These are phyloP conservation scores for Fusarium brachygibbosum DNA, from an alignment of 2,329 filamentous ascomycete genomes.

Conservation along the genomic window DNA sequence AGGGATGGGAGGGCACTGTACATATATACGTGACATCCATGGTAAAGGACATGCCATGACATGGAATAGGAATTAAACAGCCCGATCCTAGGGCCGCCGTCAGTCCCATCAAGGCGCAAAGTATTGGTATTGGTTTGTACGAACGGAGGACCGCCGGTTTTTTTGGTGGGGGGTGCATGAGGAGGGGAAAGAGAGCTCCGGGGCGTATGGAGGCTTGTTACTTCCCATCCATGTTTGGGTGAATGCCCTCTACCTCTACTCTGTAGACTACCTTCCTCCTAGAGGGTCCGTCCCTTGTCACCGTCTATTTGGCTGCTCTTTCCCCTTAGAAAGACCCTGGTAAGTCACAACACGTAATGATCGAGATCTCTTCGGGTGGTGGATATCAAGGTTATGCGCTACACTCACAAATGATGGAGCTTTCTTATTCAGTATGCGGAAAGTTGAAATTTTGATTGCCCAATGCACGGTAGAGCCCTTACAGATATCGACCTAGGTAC, in stretches of 20 bases:
- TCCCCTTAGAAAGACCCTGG: slow-evolving; percentile 25
- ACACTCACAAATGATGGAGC: slow-evolving; percentile 21
- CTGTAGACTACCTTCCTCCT: background rate
- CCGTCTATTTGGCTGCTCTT: slow-evolving; percentile 13
- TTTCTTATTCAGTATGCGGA: slow-evolving; percentile 29
- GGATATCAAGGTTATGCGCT: slow-evolving; percentile 35
- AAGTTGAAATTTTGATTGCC: slow-evolving; percentile 27
- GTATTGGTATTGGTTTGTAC: slow-evolving; percentile 23
- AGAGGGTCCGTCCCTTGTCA: slow-evolving; percentile 22
- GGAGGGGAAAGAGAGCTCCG: slow-evolving; percentile 32
- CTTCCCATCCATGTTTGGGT: background rate
- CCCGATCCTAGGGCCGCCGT: slow-evolving; percentile 3
- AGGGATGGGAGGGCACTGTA: slow-evolving; percentile 29
- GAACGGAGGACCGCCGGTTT: slow-evolving; percentile 38
- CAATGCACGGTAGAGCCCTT: slow-evolving; percentile 9
- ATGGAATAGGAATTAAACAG: slow-evolving; percentile 6
- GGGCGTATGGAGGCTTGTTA: slow-evolving; percentile 9
- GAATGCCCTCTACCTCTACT: background rate
- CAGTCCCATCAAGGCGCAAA: background rate
- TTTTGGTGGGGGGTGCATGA: slow-evolving; percentile 4
- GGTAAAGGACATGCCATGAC: slow-evolving; percentile 9
- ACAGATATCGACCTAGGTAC: background rate
- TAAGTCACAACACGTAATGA: slow-evolving; percentile 21
- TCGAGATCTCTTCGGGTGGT: slow-evolving; percentile 33
- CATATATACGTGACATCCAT: slow-evolving; percentile 30